Conservation (phyloP, 2,329 filamentous ascomycete species). For the Coccinonectria pachysandricola region DNA sequence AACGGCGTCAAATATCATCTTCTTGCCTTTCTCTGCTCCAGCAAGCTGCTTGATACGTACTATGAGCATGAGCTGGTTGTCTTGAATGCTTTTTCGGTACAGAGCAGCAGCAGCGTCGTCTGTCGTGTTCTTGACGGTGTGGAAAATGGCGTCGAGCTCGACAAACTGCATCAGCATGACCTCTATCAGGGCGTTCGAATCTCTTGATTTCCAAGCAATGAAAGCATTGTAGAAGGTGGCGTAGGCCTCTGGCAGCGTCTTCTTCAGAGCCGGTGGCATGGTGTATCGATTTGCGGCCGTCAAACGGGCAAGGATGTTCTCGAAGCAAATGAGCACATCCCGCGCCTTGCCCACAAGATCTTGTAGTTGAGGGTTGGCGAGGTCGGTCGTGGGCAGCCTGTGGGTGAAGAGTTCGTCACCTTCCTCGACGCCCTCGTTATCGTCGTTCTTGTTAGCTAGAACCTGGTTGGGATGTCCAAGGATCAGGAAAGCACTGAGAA, state of each 20-base stretch:
- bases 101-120: conserved; percentile 63
- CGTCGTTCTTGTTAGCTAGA: conserved; percentile 62
- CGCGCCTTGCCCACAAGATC: conserved; percentile 69
- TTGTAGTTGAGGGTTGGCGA: conserved; percentile 53
- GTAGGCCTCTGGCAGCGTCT: conserved; percentile 58
- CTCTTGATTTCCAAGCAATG: conserved; percentile 73
- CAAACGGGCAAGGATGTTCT: conserved; percentile 58
- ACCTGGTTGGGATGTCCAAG: conserved; percentile 70
- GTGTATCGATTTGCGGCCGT: conserved; percentile 57
- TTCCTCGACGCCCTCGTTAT: conserved; percentile 45
- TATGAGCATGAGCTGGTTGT: conserved; percentile 71
- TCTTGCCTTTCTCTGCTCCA: conserved; percentile 59
- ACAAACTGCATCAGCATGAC: conserved; percentile 83
- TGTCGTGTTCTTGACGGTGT: conserved; percentile 69
- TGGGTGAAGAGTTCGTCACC: conserved; percentile 23
- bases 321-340: conserved; percentile 68
- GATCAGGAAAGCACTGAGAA: conserved; percentile 71
- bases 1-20: conserved; percentile 65
- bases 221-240: conserved; percentile 69
- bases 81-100: conserved; percentile 70
- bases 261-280: conserved; percentile 50
- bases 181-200: conserved; percentile 67
- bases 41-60: conserved; percentile 71
- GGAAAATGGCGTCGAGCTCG: conserved; percentile 73
- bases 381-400: conserved; percentile 31